Evolutionary conservation across 2,329 filamentous ascomycete species (phyloP), one percentile per base, ranked within the genome.

Genomic region (Botryotinia narcissicola): DNA sequence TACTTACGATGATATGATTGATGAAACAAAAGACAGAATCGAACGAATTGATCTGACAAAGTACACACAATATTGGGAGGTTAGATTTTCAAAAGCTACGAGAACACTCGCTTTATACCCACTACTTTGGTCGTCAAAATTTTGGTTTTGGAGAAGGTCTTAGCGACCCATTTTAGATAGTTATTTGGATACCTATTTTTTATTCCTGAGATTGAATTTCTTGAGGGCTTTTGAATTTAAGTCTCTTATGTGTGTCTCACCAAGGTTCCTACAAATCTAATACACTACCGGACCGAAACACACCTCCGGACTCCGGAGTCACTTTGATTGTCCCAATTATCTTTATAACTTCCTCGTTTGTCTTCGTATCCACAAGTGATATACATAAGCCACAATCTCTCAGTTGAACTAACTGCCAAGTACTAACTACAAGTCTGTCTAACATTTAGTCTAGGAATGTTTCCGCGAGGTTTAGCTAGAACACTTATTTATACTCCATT

Each of bases 81-180:
- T 37, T 71, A 71, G 60, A 64, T 71, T 29, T 54, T 40, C 35
- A 72, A 29, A 66, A 66, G 35, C 35, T 66, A 51, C 63, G 32
- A 37, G 25, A 51, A 72, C 70, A 14, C 18, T 66, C 60, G 70
- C 35, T 72, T 35, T 57, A 72, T 72, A 72, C 61, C 70, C 68
- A 32, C 29, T 46, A 42, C 22, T 51, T 72, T 57, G 20, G 35
- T 72, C 35, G 48, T 44, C 12, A 40, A 57, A 32, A 40, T 16
- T 29, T 32, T 62, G 59, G 32, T 25, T 32, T 67, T 67, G 46
- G 22, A 64, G 40, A 29, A 64, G 22, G n/a, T 64, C 59, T 40
- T 42, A 54, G 37, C 25, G 8, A 7, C 63, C 14, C 6, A 51
- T 51, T 42, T 64, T 71, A 71, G 59, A 71, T 71, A 63, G n/a